Evolutionary conservation across 208 protist species (phyloP).

Genomic region (Angomonas ambiguus): DNA sequence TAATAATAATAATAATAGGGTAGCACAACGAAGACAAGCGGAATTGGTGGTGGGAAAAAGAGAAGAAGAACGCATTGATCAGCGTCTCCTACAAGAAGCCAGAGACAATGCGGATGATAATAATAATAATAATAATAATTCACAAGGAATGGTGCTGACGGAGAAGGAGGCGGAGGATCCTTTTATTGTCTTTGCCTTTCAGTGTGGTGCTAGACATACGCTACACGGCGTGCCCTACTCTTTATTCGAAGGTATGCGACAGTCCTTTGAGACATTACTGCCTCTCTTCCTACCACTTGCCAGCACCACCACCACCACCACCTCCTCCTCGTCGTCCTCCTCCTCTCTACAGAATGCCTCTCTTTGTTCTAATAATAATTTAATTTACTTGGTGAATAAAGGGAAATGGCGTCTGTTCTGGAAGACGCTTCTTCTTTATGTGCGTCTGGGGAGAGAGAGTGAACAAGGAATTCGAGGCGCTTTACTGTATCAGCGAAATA

Average conservation of each 20-base stretch:
- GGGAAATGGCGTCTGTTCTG: neutral
- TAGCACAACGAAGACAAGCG: neutral
- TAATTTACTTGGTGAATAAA: constrained; percentile 49
- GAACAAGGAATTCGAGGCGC: neutral
- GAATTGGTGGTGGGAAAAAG: neutral
- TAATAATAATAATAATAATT: neutral
- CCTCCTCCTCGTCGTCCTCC: too few relatives aligned
- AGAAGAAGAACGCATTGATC: neutral
- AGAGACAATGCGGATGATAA: too few relatives aligned
- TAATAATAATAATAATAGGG: neutral
- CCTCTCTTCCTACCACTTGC: constrained; percentile 41
- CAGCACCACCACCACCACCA: too few relatives aligned
- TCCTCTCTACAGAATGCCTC: too few relatives aligned
- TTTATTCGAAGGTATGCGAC: constrained; percentile 30
- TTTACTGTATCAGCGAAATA: neutral
- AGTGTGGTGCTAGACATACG: constrained; percentile 41
- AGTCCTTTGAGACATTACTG: constrained; percentile 48
- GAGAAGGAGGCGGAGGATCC: neutral
- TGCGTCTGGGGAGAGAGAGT: neutral
- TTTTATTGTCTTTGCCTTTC: neutral
- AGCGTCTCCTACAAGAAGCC: too few relatives aligned
- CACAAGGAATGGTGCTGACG: neutral
- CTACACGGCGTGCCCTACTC: constrained; percentile 40
- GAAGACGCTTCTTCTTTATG: neutral
- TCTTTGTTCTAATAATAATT: too few relatives aligned